Conservation (phyloP, 441 rosid species). For the Erysimum pusillum region DNA sequence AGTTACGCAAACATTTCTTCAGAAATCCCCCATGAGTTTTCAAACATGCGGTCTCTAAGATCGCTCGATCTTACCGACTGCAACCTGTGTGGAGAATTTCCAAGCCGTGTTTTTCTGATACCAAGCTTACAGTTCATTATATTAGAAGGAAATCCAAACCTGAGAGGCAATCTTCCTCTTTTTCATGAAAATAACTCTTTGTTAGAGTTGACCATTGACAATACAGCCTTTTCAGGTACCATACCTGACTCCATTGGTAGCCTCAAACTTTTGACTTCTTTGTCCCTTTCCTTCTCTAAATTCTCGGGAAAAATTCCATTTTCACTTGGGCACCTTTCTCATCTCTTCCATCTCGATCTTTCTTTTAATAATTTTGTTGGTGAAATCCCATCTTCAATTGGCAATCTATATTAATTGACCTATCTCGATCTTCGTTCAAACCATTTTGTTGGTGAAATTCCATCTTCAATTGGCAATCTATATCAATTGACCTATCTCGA, state of each 20-base stretch:
- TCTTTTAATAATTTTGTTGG: too few species aligned
- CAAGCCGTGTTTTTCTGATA: background rate
- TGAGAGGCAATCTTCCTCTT: background rate
- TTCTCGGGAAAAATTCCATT: background rate
- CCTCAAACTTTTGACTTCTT: slow-evolving; percentile 14
- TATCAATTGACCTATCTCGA: too few species aligned
- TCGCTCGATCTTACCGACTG: too few species aligned
- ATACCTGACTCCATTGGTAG: too few species aligned
- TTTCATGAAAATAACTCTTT: background rate
- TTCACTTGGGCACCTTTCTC: slow-evolving; percentile 12
- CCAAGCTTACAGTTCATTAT: background rate
- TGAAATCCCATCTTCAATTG: too few species aligned
- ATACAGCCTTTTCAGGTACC: slow-evolving; percentile 4
- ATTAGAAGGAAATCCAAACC: too few species aligned
- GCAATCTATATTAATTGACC: too few species aligned
- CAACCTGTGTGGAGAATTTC: background rate
- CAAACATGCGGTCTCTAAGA: background rate
- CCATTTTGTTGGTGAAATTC: background rate
- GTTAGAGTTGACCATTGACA: slow-evolving; percentile 10
- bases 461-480: background rate
- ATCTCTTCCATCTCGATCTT: too few species aligned
- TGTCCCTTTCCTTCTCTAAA: background rate
- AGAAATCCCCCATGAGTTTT: background rate
- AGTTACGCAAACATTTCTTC: background rate
- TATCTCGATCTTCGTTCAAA: background rate